Evolutionary conservation across 164 flowering plant species (phyloP).

Genomic region (Tetracentron sinense): DNA sequence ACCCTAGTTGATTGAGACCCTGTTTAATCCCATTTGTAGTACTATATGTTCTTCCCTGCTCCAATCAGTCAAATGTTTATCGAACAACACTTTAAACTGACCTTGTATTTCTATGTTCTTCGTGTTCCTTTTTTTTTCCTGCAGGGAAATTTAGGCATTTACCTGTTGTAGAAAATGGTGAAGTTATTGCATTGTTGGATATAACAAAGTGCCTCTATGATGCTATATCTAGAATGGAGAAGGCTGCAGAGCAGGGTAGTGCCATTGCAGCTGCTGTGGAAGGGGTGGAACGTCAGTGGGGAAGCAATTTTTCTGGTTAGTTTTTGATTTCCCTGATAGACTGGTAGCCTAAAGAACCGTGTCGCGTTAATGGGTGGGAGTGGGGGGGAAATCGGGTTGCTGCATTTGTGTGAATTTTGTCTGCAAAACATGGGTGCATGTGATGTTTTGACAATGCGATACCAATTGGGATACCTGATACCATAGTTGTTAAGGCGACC

Average conservation of each 20-base stretch:
- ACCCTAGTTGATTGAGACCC: too few relatives aligned
- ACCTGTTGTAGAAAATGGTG: constrained; percentile 98
- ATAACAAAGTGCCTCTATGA: constrained; percentile 97
- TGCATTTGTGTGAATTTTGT: background rate
- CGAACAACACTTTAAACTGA: too few relatives aligned
- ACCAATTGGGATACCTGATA: too few relatives aligned
- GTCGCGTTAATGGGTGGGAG: background rate
- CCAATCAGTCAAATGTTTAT: too few relatives aligned
- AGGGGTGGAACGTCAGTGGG: constrained; percentile 96
- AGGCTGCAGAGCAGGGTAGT: constrained; percentile 99
- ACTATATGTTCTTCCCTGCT: too few relatives aligned
- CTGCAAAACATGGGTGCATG: background rate
- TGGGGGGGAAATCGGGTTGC: background rate
- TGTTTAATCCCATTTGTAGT: too few relatives aligned
- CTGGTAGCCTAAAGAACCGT: background rate
- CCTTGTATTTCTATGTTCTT: background rate
- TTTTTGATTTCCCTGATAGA: constrained; percentile 1
- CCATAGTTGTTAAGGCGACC: too few relatives aligned
- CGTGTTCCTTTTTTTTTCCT: background rate
- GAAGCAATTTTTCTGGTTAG: constrained; percentile 70
- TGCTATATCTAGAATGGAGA: constrained; percentile 96
- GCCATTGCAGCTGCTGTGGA: constrained; percentile 99
- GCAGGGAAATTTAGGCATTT: constrained; percentile 96
- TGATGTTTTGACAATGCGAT: too few relatives aligned
- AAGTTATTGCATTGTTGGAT: constrained; percentile 90